Evolutionary conservation across 371 early-diverging fungal genomes (phyloP).

Genomic region (Coemansia sp.): DNA sequence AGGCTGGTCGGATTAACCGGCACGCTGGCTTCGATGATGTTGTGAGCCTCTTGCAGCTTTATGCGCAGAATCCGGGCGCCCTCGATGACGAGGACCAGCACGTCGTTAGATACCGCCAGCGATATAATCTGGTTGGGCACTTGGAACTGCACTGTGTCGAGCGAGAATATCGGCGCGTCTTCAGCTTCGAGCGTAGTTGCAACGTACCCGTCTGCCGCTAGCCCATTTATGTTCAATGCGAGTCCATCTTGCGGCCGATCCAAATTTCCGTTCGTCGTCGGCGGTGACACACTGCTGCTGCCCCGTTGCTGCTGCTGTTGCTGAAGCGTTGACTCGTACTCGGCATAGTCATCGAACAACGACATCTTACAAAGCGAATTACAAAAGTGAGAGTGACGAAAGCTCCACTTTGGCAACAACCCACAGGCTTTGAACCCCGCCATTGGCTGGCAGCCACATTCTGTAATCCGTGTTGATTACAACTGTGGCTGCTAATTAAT

Average conservation of each 20-base stretch:
- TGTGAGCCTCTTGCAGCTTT: conserved; percentile 69
- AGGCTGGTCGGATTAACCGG: conserved; percentile 64
- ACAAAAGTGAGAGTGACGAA: not conserved
- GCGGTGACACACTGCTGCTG: not conserved
- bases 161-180: conserved; percentile 63
- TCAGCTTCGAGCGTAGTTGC: conserved; percentile 47
- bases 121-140: conserved; percentile 67
- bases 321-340: conserved; percentile 35
- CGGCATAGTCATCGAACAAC: conserved; percentile 47
- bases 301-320: conserved; percentile 11
- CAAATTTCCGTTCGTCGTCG: conserved; percentile 7
- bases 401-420: no score
- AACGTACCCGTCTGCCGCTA: conserved; percentile 38
- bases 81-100: conserved; percentile 70
- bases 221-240: conserved; percentile 6
- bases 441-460: no score
- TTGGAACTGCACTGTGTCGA: conserved; percentile 80
- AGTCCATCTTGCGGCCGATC: not conserved
- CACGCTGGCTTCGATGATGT: conserved; percentile 77
- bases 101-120: conserved; percentile 78
- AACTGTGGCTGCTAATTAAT: no score
- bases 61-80: conserved; percentile 69
- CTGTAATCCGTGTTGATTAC: no score
- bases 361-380: conserved; percentile 17
- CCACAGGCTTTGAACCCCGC: no score